Evolutionary conservation across 805 yeast genomes (phyloP).

Genomic region (Cyberlindnera saturnus): DNA sequence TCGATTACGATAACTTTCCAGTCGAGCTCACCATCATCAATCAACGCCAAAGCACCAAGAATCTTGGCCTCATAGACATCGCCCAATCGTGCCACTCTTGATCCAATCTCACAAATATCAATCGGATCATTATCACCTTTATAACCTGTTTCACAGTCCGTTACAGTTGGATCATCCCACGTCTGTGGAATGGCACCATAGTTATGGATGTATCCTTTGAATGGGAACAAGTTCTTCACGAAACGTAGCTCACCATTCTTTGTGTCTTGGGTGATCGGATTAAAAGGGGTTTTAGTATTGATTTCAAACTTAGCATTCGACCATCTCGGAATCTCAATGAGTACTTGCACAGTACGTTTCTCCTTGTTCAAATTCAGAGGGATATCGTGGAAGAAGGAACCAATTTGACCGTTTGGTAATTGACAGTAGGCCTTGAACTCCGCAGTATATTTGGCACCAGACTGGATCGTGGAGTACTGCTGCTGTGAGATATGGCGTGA

Average conservation of each 20-base stretch:
- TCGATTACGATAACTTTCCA: slow-evolving; percentile 84
- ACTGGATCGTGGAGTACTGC: slow-evolving; percentile 75
- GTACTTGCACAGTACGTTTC: slow-evolving; percentile 48
- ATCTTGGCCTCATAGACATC: slow-evolving; percentile 61
- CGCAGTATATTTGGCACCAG: slow-evolving; percentile 92
- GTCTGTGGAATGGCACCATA: slow-evolving; percentile 91
- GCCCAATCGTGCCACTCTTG: slow-evolving; percentile 49
- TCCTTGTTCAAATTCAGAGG: slow-evolving; percentile 46
- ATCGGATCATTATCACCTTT: slow-evolving; percentile 93
- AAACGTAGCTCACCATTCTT: slow-evolving; percentile 72
- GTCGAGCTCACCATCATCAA: slow-evolving; percentile 94
- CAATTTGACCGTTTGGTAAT: slow-evolving; percentile 75
- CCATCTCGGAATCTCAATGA: slow-evolving; percentile 79
- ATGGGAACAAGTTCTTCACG: slow-evolving; percentile 75
- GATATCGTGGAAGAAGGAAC: slow-evolving; percentile 82
- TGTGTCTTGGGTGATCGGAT: slow-evolving; percentile 77
- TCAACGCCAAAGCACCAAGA: slow-evolving; percentile 70
- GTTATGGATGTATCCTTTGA: slow-evolving; percentile 79
- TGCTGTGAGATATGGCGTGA: neutral
- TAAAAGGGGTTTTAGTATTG: slow-evolving; percentile 46
- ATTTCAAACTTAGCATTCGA: slow-evolving; percentile 81
- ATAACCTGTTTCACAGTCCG: slow-evolving; percentile 34
- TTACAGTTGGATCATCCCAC: slow-evolving; percentile 88
- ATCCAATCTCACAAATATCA: slow-evolving; percentile 80
- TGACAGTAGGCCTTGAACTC: slow-evolving; percentile 88